Base-by-base conservation (phyloP, 495 filamentous ascomycete genomes). In the Oleoguttula mirabilis region DNA sequence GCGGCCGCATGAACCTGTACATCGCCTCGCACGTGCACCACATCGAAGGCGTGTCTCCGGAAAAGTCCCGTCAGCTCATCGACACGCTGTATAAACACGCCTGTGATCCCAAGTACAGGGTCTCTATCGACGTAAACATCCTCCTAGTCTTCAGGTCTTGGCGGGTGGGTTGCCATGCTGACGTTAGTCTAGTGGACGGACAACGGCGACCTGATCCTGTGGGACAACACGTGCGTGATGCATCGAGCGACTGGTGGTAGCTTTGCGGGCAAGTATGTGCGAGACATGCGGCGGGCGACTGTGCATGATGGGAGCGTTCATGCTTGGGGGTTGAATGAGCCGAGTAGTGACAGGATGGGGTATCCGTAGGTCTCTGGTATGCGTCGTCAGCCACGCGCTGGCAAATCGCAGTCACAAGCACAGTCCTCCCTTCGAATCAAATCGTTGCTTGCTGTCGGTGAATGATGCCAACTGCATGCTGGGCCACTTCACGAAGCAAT, bases 161-260 rank as follows among this genome's bases (percentile, higher is more conserved):
- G 10, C 15, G n/a, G n/a, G n/a, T n/a, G 4, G 15, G 36, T 21
- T 7, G 14, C 27, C 27, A 14, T 30, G 24, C 41, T 43, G 30
- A 43, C 30, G 17, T n/a, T n/a, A 34, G 5, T 21, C 8, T 36
- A 43, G 30, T 77, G 75, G 72, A 38, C 66, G 24, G 45, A 63
- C 8, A 42, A 55, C 0, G 60, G 66, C 0, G 75, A 77, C 48
- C 36, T 77, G 49, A 55, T 76, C 6, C 62, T 75, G 16, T 79
- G 75, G 75, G 75, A 79, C 45, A 79, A 77, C 50, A 67, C 68
- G 0, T 63, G 59, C 17, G 68, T 71, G 21, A 60, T 76, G 62
- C 75, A 79, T 51, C 58, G 71, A 2, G 70, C 68, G 0, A 65
- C 63, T 0, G 61, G 61, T 5, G 73, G 74, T 1, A 53, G 39